A percentile compares a stretch with the other conserved stretches of the same genome.
These are phyloP conservation scores for Picea mariana DNA, from an alignment of 83 land plant species.

Conservation along the genomic window DNA sequence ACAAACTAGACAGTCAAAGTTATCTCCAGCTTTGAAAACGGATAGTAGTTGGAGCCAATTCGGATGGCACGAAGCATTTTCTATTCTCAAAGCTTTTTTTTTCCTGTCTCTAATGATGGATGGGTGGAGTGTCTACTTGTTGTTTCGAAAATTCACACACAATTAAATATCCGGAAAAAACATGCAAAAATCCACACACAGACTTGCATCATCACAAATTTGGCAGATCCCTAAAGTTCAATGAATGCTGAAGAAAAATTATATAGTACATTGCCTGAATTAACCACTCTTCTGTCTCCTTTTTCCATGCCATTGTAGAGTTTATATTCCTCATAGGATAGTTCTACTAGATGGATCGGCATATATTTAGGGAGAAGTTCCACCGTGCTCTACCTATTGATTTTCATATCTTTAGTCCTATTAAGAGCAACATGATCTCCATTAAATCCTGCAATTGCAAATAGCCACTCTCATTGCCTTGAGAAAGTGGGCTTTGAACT, in stretches of 20 bases:
- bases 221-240: slow-evolving; percentile 80
- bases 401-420: slow-evolving; percentile 70
- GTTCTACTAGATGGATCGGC: slow-evolving; percentile 63
- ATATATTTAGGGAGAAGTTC: slow-evolving; percentile 75
- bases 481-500: too few species aligned
- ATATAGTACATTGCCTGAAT: slow-evolving; percentile 42
- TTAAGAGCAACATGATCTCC: slow-evolving; percentile 68
- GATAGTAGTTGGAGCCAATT: slow-evolving; percentile 64
- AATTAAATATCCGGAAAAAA: too few species aligned
- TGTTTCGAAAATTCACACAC: too few species aligned
- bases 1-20: slow-evolving; percentile 95
- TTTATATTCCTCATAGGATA: slow-evolving; percentile 69
- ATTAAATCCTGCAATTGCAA: slow-evolving; percentile 61
- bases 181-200: slow-evolving; percentile 26
- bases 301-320: slow-evolving; percentile 67
- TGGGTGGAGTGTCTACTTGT: too few species aligned
- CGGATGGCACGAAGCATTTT: slow-evolving; percentile 76
- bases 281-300: slow-evolving; percentile 56
- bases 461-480: neutral
- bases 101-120: too few species aligned
- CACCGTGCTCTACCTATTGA: slow-evolving; percentile 44
- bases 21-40: slow-evolving; percentile 76
- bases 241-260: slow-evolving; percentile 70
- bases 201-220: slow-evolving; percentile 55
- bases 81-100: too few species aligned